phyloP scores from a whole-genome alignment of 257 asterid species.

The Dorcoceras hygrometricum region DNA sequence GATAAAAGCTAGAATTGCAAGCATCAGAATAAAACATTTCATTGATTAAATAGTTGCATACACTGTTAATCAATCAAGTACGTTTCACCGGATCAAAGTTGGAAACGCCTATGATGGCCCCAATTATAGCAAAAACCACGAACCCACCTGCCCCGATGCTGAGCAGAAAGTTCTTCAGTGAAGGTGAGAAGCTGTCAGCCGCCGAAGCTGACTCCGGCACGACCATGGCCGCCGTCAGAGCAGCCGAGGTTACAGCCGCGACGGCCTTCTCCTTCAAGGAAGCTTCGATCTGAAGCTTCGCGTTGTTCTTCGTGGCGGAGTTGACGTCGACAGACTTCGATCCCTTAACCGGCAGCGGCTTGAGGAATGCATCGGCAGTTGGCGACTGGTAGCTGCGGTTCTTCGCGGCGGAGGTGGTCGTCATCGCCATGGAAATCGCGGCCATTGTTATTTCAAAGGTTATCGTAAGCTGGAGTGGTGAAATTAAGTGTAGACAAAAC shows the following conservation, averaged over 20 bases:
- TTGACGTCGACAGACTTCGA: slow-evolving; percentile 17
- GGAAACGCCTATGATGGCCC: not conserved
- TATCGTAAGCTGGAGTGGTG: not conserved
- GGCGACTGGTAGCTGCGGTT: slow-evolving; percentile 27
- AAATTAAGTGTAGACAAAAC: too few species aligned
- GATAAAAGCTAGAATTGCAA: too few species aligned
- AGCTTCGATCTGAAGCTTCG: slow-evolving; percentile 29
- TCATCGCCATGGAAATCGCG: slow-evolving; percentile 44
- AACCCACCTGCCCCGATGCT: slow-evolving; percentile 14
- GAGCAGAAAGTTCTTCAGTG: slow-evolving; percentile 56
- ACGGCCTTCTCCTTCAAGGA: slow-evolving; percentile 48
- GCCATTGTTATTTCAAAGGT: slow-evolving; percentile 27
- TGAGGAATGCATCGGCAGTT: slow-evolving; percentile 34
- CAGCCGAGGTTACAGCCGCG: slow-evolving; percentile 40
- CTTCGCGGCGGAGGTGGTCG: slow-evolving; percentile 25
- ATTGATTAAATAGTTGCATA: too few species aligned
- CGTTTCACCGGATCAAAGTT: not conserved
- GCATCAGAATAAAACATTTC: too few species aligned
- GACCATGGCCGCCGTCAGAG: slow-evolving; percentile 39
- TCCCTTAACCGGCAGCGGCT: slow-evolving; percentile 30
- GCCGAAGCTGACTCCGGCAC: slow-evolving; percentile 50
- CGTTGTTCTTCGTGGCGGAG: not conserved
- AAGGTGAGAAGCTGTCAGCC: slow-evolving; percentile 41
- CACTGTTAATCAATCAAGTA: not conserved
- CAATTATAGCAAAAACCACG: not conserved